A percentile compares a stretch with the other conserved stretches of the same genome.
These are phyloP conservation scores for Phymatotrichopsis omnivora DNA, from an alignment of 2,329 filamentous ascomycete species.

Conservation along the genomic window DNA sequence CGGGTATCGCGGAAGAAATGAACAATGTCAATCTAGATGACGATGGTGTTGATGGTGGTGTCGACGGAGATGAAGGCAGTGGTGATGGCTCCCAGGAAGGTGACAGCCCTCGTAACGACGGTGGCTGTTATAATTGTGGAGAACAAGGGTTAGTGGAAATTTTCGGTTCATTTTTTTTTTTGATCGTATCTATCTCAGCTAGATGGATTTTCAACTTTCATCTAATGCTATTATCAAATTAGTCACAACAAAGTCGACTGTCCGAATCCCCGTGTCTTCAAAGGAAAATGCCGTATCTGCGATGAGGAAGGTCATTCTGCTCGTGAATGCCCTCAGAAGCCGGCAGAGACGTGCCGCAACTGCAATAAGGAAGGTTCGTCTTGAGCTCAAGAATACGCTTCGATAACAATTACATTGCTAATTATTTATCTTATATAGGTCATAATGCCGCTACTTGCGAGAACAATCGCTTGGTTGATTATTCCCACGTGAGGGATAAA, in stretches of 20 bases:
- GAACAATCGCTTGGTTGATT: slow-evolving; percentile 49
- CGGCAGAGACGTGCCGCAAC: slow-evolving; percentile 47
- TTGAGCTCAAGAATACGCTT: background rate
- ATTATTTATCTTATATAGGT: slow-evolving; percentile 36
- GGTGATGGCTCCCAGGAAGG: too few species aligned
- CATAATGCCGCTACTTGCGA: slow-evolving; percentile 49
- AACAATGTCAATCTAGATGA: background rate
- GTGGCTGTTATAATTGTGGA: slow-evolving; percentile 14
- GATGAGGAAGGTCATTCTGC: slow-evolving; percentile 39
- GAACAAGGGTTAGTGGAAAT: too few species aligned
- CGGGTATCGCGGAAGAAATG: background rate
- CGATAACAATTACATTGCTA: slow-evolving; percentile 11
- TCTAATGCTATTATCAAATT: too few species aligned
- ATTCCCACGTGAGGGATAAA: slow-evolving; percentile 42
- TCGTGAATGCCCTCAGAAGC: slow-evolving; percentile 42
- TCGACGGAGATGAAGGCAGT: background rate
- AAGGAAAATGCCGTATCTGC: too few species aligned
- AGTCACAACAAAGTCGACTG: too few species aligned
- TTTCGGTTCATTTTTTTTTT: too few species aligned
- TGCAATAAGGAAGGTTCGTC: slow-evolving; percentile 50
- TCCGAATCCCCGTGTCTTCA: too few species aligned
- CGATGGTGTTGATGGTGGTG: background rate
- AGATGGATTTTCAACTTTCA: too few species aligned
- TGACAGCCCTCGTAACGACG: background rate
- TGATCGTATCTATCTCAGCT: too few species aligned